These are phyloP conservation scores for Trichoderma citrinoviride DNA, from an alignment of 2,329 filamentous ascomycete genomes.

Conservation along the genomic window DNA sequence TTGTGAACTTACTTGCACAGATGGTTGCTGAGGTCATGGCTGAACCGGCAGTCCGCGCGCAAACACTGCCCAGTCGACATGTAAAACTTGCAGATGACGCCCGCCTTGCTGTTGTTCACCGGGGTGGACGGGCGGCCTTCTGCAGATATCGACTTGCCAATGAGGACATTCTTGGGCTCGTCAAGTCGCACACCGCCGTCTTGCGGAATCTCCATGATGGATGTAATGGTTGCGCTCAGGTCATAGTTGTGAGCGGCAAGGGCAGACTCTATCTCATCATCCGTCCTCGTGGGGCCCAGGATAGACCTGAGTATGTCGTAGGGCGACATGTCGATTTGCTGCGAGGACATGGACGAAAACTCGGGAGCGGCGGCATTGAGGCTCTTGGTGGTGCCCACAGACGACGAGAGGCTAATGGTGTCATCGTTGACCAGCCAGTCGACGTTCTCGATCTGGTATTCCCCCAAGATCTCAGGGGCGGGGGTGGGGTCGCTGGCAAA, in stretches of 20 bases:
- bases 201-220: slow-evolving; percentile 72
- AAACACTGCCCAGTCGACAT: slow-evolving; percentile 93
- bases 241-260: slow-evolving; percentile 89
- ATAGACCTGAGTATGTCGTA: slow-evolving; percentile 98
- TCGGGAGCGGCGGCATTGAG: slow-evolving; percentile 80
- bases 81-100: slow-evolving; percentile 96
- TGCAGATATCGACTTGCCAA: slow-evolving; percentile 85
- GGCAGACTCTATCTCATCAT: slow-evolving; percentile 92
- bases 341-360: slow-evolving; percentile 58
- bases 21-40: slow-evolving; percentile 91
- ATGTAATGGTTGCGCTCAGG: slow-evolving; percentile 83
- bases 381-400: slow-evolving; percentile 63
- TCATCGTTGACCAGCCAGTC: slow-evolving; percentile 96
- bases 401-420: slow-evolving; percentile 75
- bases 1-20: slow-evolving; percentile 83
- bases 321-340: slow-evolving; percentile 88
- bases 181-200: slow-evolving; percentile 40
- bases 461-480: slow-evolving; percentile 81
- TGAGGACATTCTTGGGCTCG: slow-evolving; percentile 67
- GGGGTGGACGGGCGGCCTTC: slow-evolving; percentile 75
- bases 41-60: slow-evolving; percentile 93
- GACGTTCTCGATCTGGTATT: slow-evolving; percentile 90
- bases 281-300: slow-evolving; percentile 79
- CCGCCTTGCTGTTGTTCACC: slow-evolving; percentile 69
- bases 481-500: slow-evolving; percentile 81